A percentile compares a stretch with the other conserved stretches of the same genome.
Evolutionary conservation across 2,329 filamentous ascomycete species (phyloP).

Genomic region (Alternaria sp.): DNA sequence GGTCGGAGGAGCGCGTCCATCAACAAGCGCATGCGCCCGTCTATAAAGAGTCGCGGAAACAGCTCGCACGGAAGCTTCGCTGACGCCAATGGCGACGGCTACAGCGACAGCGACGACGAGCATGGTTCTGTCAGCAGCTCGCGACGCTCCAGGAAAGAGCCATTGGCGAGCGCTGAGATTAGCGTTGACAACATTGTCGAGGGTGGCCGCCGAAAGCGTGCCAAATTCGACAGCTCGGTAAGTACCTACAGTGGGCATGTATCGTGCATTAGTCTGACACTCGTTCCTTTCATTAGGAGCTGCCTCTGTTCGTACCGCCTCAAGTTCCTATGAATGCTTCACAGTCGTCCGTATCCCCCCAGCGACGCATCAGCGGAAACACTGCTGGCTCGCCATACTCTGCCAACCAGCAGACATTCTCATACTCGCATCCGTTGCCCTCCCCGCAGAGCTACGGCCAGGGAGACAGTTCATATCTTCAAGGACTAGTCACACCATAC

Average conservation of each 20-base stretch:
- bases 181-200: conserved; percentile 98
- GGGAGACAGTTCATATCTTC: conserved; percentile 44
- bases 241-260: conserved; percentile 53
- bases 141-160: conserved; percentile 78
- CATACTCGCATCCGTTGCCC: conserved; percentile 76
- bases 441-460: conserved; percentile 78
- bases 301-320: conserved; percentile 89
- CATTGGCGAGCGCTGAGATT: conserved; percentile 93
- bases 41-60: conserved; percentile 70
- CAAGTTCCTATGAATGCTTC: conserved; percentile 84
- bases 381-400: conserved; percentile 76
- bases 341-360: conserved; percentile 95
- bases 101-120: conserved; percentile 87
- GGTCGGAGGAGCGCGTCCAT: conserved; percentile 80
- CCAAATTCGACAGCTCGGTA: conserved; percentile 97
- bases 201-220: conserved; percentile 90
- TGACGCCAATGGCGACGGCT: conserved; percentile 69
- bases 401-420: conserved; percentile 79
- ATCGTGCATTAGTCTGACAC: conserved; percentile 31
- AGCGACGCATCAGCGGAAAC: conserved; percentile 77
- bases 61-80: conserved; percentile 64
- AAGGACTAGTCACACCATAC: conserved; percentile 48
- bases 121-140: conserved; percentile 74
- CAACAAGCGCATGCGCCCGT: conserved; percentile 72
- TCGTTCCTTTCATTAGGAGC: conserved; percentile 68